Conservation (phyloP, 129 eudicot genomes). For the Ambrosia artemisiifolia region DNA sequence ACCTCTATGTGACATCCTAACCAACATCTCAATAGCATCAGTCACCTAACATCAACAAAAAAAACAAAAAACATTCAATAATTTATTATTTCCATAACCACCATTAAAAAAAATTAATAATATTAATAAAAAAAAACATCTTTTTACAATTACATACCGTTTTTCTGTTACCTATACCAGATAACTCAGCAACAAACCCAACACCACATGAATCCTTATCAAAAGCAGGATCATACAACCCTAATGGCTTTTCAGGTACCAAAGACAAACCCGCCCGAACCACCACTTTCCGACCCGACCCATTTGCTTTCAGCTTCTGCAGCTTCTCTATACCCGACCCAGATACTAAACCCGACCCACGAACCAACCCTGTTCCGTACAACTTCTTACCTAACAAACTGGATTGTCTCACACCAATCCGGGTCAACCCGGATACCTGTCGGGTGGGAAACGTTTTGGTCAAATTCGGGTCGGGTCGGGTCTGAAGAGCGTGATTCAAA, state of each 20-base stretch:
- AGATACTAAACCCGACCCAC: background rate
- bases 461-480: conserved; percentile 27
- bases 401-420: conserved; percentile 37
- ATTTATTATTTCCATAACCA: background rate
- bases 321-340: conserved; percentile 45
- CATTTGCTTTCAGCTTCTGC: conserved; percentile 50
- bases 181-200: conserved; percentile 94
- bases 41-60: conserved; percentile 53
- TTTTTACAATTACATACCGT: conserved; percentile 47
- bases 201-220: conserved; percentile 99
- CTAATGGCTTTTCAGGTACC: conserved; percentile 93
- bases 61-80: background rate
- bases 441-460: background rate
- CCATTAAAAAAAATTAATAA: background rate
- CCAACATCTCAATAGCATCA: conserved; percentile 98
- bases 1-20: conserved; percentile 95
- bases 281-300: conserved; percentile 50
- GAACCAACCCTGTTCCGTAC: conserved; percentile 33
- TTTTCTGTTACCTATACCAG: conserved; percentile 81
- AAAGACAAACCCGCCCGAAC: conserved; percentile 65
- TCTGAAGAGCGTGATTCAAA: conserved; percentile 43
- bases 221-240: conserved; percentile 74
- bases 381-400: conserved; percentile 42
- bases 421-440: conserved; percentile 16
- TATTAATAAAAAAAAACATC: background rate